Base-by-base conservation (phyloP, 139 green algal species). In the Auxenochlorella pyrenoidosa region DNA sequence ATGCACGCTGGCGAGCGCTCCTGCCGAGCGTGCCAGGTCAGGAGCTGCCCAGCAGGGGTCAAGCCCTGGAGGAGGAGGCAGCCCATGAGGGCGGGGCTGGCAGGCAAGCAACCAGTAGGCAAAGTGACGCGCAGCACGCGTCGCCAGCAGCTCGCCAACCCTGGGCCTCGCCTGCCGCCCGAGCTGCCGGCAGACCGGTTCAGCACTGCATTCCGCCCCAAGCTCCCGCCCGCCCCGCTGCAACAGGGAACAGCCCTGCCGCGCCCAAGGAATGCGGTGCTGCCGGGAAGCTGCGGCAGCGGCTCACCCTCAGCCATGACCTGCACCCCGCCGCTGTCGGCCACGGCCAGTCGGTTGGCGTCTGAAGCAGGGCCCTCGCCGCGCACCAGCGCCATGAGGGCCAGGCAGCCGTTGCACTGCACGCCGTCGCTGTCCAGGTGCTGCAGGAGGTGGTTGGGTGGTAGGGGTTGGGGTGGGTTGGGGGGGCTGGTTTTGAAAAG, bases 381-480 rank as follows among this genome's bases (percentile, higher is more conserved):
- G 3, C 93, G 60, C 32, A 95, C 89, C 0, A 95, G 89, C 24
- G 87, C 86, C 92, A 95, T 93, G 6, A 95, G 75, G 21, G 92
- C 92, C 73, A 95, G 89, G 90, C 92, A 95, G 80, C 85, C 89
- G 73, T 92, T 91, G 90, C 93, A 95, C 47, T 92, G 90, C 72
- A 95, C 89, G 34, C 91, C 87, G 32, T 92, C 92, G 51, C 90
- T 78, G 41, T 85, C 76, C 28, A 47, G 5, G 41, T 66, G 82
- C 71, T 86, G 79, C 82, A 77, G 73, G 4, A 36, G 36, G 34
- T 10, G 13, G 70, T 51, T 26, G 70, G 70, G n/a, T 13, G 34
- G 70, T 77, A 34, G 40, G n/a, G n/a, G 16, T 34, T 28, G 38
- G 13, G 34, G 12, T 2, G 43, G 4, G 38, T 5, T 76, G 70